A percentile compares a stretch with the other conserved stretches of the same genome.
Conservation (phyloP, 352 stramenopile genomes). For the Phytophthora pinifolia region DNA sequence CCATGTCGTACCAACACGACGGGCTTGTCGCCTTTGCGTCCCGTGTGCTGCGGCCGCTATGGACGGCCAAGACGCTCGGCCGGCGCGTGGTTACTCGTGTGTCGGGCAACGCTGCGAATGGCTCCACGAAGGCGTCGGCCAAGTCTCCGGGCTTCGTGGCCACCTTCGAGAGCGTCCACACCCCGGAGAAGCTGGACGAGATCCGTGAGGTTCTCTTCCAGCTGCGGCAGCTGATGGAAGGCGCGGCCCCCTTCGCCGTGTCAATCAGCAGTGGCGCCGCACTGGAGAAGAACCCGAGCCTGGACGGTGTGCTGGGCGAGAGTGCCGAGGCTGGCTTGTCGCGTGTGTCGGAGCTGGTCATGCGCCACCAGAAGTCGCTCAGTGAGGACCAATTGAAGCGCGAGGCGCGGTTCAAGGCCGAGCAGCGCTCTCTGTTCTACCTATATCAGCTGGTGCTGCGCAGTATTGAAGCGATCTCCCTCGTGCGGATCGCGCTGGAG, state of each 20-base stretch:
- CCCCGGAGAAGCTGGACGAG: conserved; percentile 61
- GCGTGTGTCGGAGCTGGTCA: conserved; percentile 62
- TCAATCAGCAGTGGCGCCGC: conserved; percentile 67
- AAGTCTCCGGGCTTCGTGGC: conserved; percentile 24
- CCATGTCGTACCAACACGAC: conserved; percentile 88
- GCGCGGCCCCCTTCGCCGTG: conserved; percentile 66
- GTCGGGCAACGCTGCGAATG: conserved; percentile 16
- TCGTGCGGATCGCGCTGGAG: conserved; percentile 64
- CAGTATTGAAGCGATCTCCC: conserved; percentile 78
- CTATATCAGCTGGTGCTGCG: conserved; percentile 77
- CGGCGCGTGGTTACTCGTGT: conserved; percentile 36
- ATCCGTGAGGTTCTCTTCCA: conserved; percentile 84
- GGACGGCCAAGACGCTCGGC: conserved; percentile 63
- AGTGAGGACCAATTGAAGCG: conserved; percentile 74
- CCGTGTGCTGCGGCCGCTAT: conserved; percentile 78
- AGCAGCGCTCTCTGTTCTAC: conserved; percentile 82
- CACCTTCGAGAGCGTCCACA: conserved; percentile 47
- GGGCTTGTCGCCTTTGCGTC: conserved; percentile 79
- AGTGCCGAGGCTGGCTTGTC: conserved; percentile 48
- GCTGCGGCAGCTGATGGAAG: conserved; percentile 82
- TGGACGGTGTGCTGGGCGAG: conserved; percentile 41
- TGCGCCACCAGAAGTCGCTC: conserved; percentile 70
- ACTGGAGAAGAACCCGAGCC: conserved; percentile 52
- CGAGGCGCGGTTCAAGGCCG: conserved; percentile 76
- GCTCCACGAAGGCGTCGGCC: conserved; percentile 21